These are phyloP conservation scores for Russula dissimulans DNA, from an alignment of 768 basidiomycete species.

Conservation along the genomic window DNA sequence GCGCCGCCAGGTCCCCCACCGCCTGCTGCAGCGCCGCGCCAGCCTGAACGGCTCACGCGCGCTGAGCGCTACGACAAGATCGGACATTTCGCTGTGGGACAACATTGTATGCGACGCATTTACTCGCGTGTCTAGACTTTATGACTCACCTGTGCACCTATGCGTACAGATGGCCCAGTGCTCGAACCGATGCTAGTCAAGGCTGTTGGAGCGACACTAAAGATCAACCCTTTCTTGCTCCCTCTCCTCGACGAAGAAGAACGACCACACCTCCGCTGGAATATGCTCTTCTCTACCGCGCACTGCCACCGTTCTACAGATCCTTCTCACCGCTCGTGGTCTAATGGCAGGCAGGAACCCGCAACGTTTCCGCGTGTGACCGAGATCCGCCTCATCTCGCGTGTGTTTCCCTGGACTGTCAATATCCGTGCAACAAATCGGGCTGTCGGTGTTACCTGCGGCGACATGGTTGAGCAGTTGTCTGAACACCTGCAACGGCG, in stretches of 20 bases:
- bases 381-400: constrained; percentile 44
- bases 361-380: constrained; percentile 57
- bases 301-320: constrained; percentile 59
- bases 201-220: constrained; percentile 38
- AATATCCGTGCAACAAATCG: constrained; percentile 36
- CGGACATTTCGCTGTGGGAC: constrained; percentile 33
- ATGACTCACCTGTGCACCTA: not conserved
- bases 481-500: constrained; percentile 41
- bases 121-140: constrained; percentile 7
- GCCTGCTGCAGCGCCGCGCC: constrained; percentile 21
- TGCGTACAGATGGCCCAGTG: constrained; percentile 53
- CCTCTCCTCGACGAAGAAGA: constrained; percentile 36
- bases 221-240: constrained; percentile 53
- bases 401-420: constrained; percentile 48
- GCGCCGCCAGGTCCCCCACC: constrained; percentile 15
- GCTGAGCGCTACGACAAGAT: constrained; percentile 28
- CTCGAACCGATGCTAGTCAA: constrained; percentile 49
- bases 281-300: constrained; percentile 58
- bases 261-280: constrained; percentile 54
- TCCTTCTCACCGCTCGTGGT: constrained; percentile 52
- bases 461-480: constrained; percentile 52
- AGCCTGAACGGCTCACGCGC: constrained; percentile 23
- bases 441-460: constrained; percentile 54
- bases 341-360: constrained; percentile 50
- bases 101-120: constrained; percentile 31